phyloP scores from a whole-genome alignment of 2,329 filamentous ascomycete genomes.

The Delphinella strobiligena region DNA sequence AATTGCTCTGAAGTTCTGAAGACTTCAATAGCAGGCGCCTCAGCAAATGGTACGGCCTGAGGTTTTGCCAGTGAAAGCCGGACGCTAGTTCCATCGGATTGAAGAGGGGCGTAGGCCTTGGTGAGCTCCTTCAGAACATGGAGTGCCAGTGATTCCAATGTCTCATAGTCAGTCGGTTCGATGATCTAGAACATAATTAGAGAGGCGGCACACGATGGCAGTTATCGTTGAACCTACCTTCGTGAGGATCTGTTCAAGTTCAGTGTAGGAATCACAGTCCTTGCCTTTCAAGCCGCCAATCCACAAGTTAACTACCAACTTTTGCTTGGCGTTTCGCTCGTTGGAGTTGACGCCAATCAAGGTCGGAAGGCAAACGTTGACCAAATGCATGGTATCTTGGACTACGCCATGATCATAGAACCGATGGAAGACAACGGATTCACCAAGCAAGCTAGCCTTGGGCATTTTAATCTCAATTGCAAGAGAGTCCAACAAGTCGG shows the following conservation, averaged over 20 bases:
- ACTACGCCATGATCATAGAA: neutral
- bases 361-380: constrained; percentile 50
- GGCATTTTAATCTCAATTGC: constrained; percentile 39
- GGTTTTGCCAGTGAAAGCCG: constrained; percentile 58
- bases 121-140: constrained; percentile 27
- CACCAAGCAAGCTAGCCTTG: constrained; percentile 57
- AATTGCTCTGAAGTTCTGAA: constrained; percentile 11
- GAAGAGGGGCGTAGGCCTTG: constrained; percentile 13
- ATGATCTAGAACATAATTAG: constrained; percentile 24
- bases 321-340: constrained; percentile 53
- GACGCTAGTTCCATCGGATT: constrained; percentile 33
- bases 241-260: constrained; percentile 48
- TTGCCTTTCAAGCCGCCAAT: constrained; percentile 40
- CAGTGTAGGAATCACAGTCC: constrained; percentile 37
- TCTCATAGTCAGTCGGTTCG: constrained; percentile 32
- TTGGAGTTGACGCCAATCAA: constrained; percentile 63
- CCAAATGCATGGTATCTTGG: constrained; percentile 34
- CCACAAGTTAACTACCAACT: constrained; percentile 51
- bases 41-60: constrained; percentile 59
- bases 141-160: constrained; percentile 37
- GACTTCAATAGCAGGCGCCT: constrained; percentile 57
- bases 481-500: constrained; percentile 5
- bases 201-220: neutral
- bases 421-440: constrained; percentile 31
- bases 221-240: constrained; percentile 36